Conservation (phyloP, 2,329 filamentous ascomycete genomes). For the Microcyclospora pomicola region DNA sequence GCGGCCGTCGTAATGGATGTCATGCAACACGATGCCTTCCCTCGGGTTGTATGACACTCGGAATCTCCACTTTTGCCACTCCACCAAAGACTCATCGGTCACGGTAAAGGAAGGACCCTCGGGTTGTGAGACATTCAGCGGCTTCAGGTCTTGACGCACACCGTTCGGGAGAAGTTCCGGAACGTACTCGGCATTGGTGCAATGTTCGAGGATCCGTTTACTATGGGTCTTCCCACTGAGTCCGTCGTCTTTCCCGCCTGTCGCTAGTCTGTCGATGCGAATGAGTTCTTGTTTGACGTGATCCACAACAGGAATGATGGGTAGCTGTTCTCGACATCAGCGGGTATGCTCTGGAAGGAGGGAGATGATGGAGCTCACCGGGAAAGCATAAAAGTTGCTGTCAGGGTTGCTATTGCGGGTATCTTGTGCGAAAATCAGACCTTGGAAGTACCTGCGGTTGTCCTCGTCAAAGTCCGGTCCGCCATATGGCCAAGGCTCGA, state of each 20-base stretch:
- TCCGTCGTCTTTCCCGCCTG: constrained; percentile 16
- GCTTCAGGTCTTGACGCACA: constrained; percentile 39
- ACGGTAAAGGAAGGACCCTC: constrained; percentile 54
- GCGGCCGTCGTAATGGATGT: constrained; percentile 52
- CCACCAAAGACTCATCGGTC: constrained; percentile 29
- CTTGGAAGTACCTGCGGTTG: constrained; percentile 18
- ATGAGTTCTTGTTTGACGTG: constrained; percentile 15
- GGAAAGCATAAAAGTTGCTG: constrained; percentile 21
- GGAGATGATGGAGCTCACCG: constrained; percentile 5
- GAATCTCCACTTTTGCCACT: constrained; percentile 43
- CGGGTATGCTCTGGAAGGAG: too few relatives aligned
- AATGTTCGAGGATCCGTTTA: constrained; percentile 32
- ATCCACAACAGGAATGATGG: constrained; percentile 20
- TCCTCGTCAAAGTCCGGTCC: constrained; percentile 17
- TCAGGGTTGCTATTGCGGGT: constrained; percentile 30
- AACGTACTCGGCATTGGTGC: constrained; percentile 37
- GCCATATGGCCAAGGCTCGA: constrained; percentile 21
- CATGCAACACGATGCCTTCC: constrained; percentile 57
- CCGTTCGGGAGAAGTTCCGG: constrained; percentile 28
- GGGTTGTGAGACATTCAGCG: constrained; percentile 57
- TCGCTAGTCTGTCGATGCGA: constrained; percentile 20
- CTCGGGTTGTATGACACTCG: constrained; percentile 55
- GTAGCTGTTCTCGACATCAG: background rate
- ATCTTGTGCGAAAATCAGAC: constrained; percentile 19
- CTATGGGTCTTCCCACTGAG: constrained; percentile 27